These are phyloP conservation scores for Crithidia fasciculata DNA, from an alignment of 208 protist genomes.

Conservation along the genomic window DNA sequence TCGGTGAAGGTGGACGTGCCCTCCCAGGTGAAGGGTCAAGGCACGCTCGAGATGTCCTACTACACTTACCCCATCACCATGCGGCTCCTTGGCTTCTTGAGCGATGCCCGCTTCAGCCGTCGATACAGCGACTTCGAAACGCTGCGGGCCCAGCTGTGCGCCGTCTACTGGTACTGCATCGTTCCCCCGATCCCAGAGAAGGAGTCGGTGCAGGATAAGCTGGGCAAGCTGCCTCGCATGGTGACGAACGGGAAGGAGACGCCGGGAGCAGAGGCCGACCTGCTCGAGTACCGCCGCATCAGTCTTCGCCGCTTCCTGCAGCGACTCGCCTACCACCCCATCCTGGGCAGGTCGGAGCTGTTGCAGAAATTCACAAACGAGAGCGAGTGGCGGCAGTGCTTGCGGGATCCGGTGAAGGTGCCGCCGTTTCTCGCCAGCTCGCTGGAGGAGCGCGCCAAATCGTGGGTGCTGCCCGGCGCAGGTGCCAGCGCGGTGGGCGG, in stretches of 20 bases:
- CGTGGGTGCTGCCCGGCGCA: conserved; percentile 13
- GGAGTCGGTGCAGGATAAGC: conserved; percentile 68
- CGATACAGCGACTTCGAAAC: conserved; percentile 92
- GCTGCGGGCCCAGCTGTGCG: conserved; percentile 71
- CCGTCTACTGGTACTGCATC: conserved; percentile 78
- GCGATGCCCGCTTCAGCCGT: conserved; percentile 45
- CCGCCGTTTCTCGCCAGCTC: conserved; percentile 40
- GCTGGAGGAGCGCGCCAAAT: conserved; percentile 37
- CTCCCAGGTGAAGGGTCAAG: conserved; percentile 52
- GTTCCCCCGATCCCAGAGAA: conserved; percentile 91
- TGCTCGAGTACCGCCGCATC: conserved; percentile 82
- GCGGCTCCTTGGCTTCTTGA: conserved; percentile 43
- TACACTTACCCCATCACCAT: conserved; percentile 80
- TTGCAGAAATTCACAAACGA: conserved; percentile 85
- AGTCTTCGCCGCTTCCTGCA: conserved; percentile 79
- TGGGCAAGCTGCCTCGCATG: conserved; percentile 52
- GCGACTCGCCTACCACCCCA: conserved; percentile 76
- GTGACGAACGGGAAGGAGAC: conserved; percentile 29
- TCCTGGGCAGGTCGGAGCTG: conserved; percentile 53
- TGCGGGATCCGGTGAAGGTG: conserved; percentile 42
- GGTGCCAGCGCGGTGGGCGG: not conserved
- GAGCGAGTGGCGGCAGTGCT: conserved; percentile 65
- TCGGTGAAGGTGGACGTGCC: conserved; percentile 48
- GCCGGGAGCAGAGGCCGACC: conserved; percentile 26
- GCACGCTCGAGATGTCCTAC: conserved; percentile 81